Evolutionary conservation across 805 yeast species (phyloP).

Genomic region (Kluyveromyces aestuarii): DNA sequence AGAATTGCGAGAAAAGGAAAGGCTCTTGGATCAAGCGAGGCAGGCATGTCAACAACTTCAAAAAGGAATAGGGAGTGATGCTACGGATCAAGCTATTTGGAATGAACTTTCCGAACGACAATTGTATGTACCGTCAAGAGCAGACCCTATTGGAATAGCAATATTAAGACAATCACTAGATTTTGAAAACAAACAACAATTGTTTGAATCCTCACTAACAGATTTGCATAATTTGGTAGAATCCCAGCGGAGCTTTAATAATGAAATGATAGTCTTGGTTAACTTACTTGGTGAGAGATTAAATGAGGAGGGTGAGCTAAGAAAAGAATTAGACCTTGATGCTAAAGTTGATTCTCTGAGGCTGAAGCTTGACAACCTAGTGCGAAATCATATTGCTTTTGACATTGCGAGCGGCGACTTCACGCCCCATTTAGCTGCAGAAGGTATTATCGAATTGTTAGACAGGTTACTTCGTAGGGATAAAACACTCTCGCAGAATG

Average conservation of each 20-base stretch:
- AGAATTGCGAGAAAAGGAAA: neutral
- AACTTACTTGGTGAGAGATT: slow-evolving; percentile 5
- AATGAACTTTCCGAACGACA: slow-evolving; percentile 16
- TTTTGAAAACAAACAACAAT: neutral
- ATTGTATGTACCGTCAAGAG: slow-evolving; percentile 22
- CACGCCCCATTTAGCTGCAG: slow-evolving; percentile 4
- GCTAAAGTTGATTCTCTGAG: slow-evolving; percentile 8
- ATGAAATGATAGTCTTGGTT: slow-evolving; percentile 10
- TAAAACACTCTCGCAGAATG: slow-evolving; percentile 7
- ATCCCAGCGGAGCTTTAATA: slow-evolving; percentile 13
- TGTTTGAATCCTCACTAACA: slow-evolving; percentile 1
- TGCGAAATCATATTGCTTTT: slow-evolving; percentile 9
- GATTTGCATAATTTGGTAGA: slow-evolving; percentile 6
- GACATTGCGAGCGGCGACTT: slow-evolving; percentile 9
- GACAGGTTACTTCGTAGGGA: slow-evolving; percentile 13
- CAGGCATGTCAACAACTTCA: slow-evolving; percentile 12
- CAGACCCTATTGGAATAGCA: slow-evolving; percentile 26
- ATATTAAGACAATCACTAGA: slow-evolving; percentile 12
- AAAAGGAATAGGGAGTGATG: neutral
- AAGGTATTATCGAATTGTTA: slow-evolving; percentile 5
- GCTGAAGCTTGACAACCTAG: slow-evolving; percentile 7
- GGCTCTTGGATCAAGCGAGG: slow-evolving; percentile 6
- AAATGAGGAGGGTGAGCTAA: neutral
- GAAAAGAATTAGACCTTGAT: neutral
- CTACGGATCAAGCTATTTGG: slow-evolving; percentile 9